Conservation (phyloP, 1,284 basidiomycete genomes). For the Sparassis latifolia region DNA sequence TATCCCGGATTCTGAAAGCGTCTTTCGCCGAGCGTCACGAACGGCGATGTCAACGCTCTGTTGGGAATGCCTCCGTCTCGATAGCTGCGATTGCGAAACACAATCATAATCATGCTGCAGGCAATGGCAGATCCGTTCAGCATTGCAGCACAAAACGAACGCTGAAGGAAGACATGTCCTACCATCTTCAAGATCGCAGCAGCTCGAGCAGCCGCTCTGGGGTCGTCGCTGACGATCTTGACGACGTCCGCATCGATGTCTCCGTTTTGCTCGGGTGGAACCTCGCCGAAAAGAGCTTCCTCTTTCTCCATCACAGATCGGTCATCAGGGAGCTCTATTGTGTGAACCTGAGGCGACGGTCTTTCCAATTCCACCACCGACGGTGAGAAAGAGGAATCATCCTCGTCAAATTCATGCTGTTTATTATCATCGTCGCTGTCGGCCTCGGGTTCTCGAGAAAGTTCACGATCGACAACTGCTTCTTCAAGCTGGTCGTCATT, state of each 20-base stretch:
- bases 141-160: background rate
- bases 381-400: too few species aligned
- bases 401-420: background rate
- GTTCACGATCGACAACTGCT: conserved; percentile 24
- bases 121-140: background rate
- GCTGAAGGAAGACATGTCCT: conserved; percentile 12
- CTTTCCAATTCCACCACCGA: too few species aligned
- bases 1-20: conserved; percentile 30
- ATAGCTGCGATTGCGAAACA: conserved; percentile 39
- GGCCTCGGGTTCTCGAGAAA: conserved; percentile 28
- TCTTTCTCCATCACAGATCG: background rate
- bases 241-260: conserved; percentile 45
- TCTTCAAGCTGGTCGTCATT: conserved; percentile 14
- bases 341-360: too few species aligned
- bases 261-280: conserved; percentile 16
- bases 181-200: conserved; percentile 86
- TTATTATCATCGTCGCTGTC: conserved; percentile 9
- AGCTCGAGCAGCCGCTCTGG: conserved; percentile 79
- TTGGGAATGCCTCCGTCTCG: conserved; percentile 24
- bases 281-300: conserved; percentile 21
- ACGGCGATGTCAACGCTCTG: conserved; percentile 28
- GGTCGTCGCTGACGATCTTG: conserved; percentile 77
- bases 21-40: conserved; percentile 29
- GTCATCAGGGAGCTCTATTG: too few species aligned
- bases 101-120: conserved; percentile 78